Conservation (phyloP, 2,329 filamentous ascomycete species). For the Fragosphaeria purpurea region DNA sequence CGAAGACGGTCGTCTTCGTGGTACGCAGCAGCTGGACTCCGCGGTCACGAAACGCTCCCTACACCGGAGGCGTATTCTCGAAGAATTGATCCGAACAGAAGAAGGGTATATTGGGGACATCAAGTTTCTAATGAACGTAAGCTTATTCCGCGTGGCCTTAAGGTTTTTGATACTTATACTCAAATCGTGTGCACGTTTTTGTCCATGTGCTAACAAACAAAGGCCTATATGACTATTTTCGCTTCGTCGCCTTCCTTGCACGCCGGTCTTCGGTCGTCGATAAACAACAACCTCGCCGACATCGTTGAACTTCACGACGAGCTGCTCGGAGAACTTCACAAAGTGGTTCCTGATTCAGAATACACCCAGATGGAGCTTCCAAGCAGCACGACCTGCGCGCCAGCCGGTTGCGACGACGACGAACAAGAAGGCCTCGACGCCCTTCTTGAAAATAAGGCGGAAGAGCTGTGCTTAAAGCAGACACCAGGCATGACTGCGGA, state of each 20-base stretch:
- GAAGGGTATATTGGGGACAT: conserved; percentile 82
- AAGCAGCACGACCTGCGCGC: conserved; percentile 5
- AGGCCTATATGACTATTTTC: conserved; percentile 69
- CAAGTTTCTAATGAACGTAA: conserved; percentile 75
- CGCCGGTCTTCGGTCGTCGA: conserved; percentile 56
- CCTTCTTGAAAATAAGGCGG: conserved; percentile 30
- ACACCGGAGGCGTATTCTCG: conserved; percentile 68
- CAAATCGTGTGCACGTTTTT: too few species aligned
- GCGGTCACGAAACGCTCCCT: conserved; percentile 61
- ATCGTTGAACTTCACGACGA: conserved; percentile 78
- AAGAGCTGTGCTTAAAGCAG: conserved; percentile 32
- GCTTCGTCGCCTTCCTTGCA: conserved; percentile 59
- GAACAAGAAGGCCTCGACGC: conserved; percentile 40
- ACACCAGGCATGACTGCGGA: conserved; percentile 45
- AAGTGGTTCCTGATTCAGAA: conserved; percentile 58
- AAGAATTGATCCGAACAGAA: conserved; percentile 79
- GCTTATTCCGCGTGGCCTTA: conserved; percentile 16
- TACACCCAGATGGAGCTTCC: conserved; percentile 37
- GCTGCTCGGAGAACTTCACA: conserved; percentile 65
- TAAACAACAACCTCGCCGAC: conserved; percentile 68
- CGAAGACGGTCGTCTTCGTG: conserved; percentile 54
- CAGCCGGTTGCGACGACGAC: conserved; percentile 12
- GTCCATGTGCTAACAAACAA: conserved; percentile 5
- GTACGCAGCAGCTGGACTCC: conserved; percentile 49
- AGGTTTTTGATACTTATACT: too few species aligned